These are phyloP conservation scores for Collybia nuda DNA, from an alignment of 768 basidiomycete species.

Conservation along the genomic window DNA sequence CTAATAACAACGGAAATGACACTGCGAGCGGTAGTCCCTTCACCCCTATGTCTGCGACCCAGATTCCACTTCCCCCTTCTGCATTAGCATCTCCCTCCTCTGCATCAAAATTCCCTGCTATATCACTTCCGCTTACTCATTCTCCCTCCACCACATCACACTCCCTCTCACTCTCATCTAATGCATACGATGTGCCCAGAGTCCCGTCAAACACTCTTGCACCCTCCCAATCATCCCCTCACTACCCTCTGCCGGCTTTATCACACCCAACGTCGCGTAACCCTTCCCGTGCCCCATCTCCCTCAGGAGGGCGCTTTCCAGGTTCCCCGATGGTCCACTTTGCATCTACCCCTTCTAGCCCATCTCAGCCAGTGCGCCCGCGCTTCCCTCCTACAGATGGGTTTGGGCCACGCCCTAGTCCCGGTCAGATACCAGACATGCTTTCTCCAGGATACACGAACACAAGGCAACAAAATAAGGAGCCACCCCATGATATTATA, in stretches of 20 bases:
- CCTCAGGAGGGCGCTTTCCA: conserved; percentile 6
- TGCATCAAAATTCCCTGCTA: conserved; percentile 15
- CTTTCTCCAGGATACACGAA: conserved; percentile 2
- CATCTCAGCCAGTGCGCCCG: conserved; percentile 14
- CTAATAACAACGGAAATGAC: conserved; percentile 1
- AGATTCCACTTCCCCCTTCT: conserved; percentile 9
- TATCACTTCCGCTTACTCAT: conserved; percentile 18
- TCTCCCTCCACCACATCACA: conserved; percentile 5
- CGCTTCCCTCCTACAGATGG: conserved; percentile 17
- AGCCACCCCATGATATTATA: neutral
- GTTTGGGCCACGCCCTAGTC: conserved; percentile 14
- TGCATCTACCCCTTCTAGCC: conserved; percentile 8
- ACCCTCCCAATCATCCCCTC: neutral
- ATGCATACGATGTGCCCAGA: neutral
- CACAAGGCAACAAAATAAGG: neutral
- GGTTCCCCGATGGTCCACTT: conserved; percentile 4
- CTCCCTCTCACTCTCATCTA: neutral
- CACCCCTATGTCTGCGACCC: conserved; percentile 13
- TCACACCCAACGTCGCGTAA: conserved; percentile 14
- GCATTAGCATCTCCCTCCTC: conserved; percentile 9
- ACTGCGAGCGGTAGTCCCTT: conserved; percentile 11
- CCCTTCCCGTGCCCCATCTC: conserved; percentile 11
- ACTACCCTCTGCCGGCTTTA: conserved; percentile 3
- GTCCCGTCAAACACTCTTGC: neutral
- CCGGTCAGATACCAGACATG: conserved; percentile 1